Base-by-base conservation (phyloP, 768 basidiomycete genomes). In the Mycena vulgaris region DNA sequence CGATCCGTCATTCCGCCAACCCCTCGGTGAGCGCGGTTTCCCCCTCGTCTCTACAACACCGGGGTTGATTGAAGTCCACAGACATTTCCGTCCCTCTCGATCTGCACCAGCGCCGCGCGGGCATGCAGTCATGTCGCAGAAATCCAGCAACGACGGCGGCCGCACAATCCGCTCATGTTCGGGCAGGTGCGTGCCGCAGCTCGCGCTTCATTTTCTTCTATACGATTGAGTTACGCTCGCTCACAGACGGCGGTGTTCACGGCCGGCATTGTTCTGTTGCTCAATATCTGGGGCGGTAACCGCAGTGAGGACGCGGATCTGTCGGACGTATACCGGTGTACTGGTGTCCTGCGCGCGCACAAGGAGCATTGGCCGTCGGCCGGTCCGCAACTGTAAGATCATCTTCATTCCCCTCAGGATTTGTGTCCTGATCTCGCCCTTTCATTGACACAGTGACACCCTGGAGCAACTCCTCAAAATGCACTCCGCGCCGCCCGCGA, bases 41-140 rank as follows among this genome's bases (percentile, higher is more conserved):
- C 3, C 27, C 25, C 25, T 37, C 35, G 13, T 17, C 23, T 25
- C 23, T 2, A 5, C 42, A 17, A 45, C 42, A 17, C 31, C 37
- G n/a, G 6, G 35, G 7, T 14, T 7, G 16, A 6, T 5, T 10
- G 33, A 10, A 17, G 14, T 30, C 30, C 1, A 2, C 68, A 69
- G 69, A 23, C 45, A 5, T 86, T 90, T 72, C 89, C 91, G 0
- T 91, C 90, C 0, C 83, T 92, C 5, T 88, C 90, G 0, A 92
- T 92, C 66, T 92, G 90, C 78, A 87, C 88, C 47, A 92, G 90
- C 45, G 85, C 92, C 6, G 89, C 92, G 0, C 83, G 91, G 10
- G 89, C 89, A 0, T 87, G 84, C 51, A 83, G 83, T 25, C 89
- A 89, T 51, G 83, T 93, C 27, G 77, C 89, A 52, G 89, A 90